A percentile compares a stretch with the other conserved stretches of the same genome.
These are phyloP conservation scores for Mucor circinelloides DNA, from an alignment of 371 early-diverging fungal genomes.

Conservation along the genomic window DNA sequence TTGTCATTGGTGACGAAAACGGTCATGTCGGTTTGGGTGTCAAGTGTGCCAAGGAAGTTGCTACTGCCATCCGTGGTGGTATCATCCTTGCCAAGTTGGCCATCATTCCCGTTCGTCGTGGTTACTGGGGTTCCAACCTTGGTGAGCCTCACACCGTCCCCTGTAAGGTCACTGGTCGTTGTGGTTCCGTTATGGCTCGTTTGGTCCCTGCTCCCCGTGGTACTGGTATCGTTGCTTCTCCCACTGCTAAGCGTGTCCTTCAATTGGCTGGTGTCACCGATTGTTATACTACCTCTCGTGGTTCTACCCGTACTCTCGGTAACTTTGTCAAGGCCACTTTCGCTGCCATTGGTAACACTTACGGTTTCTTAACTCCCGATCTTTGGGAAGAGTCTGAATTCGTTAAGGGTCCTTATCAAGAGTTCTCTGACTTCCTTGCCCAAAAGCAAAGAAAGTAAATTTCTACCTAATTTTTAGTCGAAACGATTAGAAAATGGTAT, in stretches of 20 bases:
- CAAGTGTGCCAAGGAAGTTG: constrained; percentile 99
- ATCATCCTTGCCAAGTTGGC: constrained; percentile 98
- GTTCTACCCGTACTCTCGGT: constrained; percentile 90
- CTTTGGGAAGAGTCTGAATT: constrained; percentile 94
- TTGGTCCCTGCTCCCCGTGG: constrained; percentile 55
- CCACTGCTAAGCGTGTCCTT: constrained; percentile 97
- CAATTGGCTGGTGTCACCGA: constrained; percentile 99
- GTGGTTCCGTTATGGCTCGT: constrained; percentile 96
- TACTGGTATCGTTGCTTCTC: constrained; percentile 98
- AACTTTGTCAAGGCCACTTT: constrained; percentile 99
- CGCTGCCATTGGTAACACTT: constrained; percentile 97
- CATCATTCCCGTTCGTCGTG: constrained; percentile 98
- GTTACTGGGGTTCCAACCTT: constrained; percentile 98
- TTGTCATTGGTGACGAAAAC: constrained; percentile 97
- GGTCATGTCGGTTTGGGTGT: constrained; percentile 99
- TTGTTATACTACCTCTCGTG: constrained; percentile 96
- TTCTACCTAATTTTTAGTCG: not conserved
- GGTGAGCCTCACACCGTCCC: constrained; percentile 99
- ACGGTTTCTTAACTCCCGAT: constrained; percentile 97
- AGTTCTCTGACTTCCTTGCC: constrained; percentile 90
- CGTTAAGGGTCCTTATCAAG: constrained; percentile 92
- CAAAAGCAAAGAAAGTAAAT: constrained; percentile 55
- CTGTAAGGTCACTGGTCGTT: constrained; percentile 98
- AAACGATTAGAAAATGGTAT: not conserved
- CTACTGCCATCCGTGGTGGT: constrained; percentile 98